Evolutionary conservation across 768 basidiomycete genomes (phyloP).

Genomic region (Lepiota venenata): DNA sequence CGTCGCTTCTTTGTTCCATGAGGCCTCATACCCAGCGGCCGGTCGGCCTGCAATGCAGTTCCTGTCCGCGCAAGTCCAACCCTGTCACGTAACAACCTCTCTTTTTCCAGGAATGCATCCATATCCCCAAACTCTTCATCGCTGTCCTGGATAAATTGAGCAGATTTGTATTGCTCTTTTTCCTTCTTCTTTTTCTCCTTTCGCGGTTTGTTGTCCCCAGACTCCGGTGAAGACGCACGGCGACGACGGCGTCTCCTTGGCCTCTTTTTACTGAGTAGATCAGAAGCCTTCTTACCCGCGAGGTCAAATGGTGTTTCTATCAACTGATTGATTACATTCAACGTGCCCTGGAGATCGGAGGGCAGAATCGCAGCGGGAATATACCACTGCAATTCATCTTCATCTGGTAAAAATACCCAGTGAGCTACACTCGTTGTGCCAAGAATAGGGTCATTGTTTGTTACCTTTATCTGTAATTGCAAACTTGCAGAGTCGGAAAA

Average conservation of each 20-base stretch:
- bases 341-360: conserved; percentile 59
- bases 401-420: conserved; percentile 36
- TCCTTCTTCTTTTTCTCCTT: conserved; percentile 68
- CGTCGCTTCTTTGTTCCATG: conserved; percentile 46
- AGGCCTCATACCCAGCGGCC: conserved; percentile 52
- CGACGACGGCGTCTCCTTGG: conserved; percentile 46
- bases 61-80: conserved; percentile 31
- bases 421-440: conserved; percentile 2
- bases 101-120: conserved; percentile 77
- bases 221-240: conserved; percentile 41
- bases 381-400: conserved; percentile 80
- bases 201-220: conserved; percentile 48
- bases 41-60: conserved; percentile 22
- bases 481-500: conserved; percentile 81
- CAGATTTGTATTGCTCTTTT: conserved; percentile 70
- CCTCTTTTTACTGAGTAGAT: conserved; percentile 67
- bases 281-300: conserved; percentile 69
- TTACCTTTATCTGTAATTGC: conserved; percentile 62
- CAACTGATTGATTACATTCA: conserved; percentile 81
- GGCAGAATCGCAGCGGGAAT: conserved; percentile 73
- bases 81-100: conserved; percentile 58
- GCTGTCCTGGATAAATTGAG: conserved; percentile 90
- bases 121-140: conserved; percentile 82
- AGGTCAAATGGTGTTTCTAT: conserved; percentile 78
- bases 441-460: conserved; percentile 16